Evolutionary conservation across 2,329 filamentous ascomycete genomes (phyloP).

Genomic region (Davidsoniella eucalypti): DNA sequence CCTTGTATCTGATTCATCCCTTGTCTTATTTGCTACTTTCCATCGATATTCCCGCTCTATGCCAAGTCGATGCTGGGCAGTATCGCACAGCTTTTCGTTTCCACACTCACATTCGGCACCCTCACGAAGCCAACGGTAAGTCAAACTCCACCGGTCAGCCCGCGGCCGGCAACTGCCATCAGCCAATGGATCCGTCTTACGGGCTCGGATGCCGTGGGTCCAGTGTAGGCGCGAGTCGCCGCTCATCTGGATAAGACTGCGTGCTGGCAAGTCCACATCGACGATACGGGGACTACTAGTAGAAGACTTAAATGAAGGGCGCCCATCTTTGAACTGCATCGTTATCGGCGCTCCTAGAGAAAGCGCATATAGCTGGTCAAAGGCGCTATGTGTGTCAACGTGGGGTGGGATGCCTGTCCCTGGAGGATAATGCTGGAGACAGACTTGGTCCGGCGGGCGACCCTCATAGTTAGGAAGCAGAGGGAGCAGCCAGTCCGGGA

Average conservation of each 20-base stretch:
- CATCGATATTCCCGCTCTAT: slow-evolving; percentile 34
- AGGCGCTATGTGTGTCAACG: slow-evolving; percentile 37
- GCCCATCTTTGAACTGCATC: slow-evolving; percentile 27
- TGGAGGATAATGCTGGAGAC: slow-evolving; percentile 42
- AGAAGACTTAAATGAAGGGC: slow-evolving; percentile 10
- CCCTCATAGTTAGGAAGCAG: slow-evolving; percentile 28
- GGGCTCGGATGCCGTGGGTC: slow-evolving; percentile 37
- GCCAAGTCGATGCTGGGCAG: slow-evolving; percentile 28
- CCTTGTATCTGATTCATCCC: background rate
- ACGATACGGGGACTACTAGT: background rate
- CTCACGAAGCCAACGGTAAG: slow-evolving; percentile 35
- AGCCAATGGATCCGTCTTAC: slow-evolving; percentile 31
- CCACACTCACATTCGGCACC: slow-evolving; percentile 33
- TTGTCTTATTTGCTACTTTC: slow-evolving; percentile 19
- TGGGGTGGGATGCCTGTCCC: slow-evolving; percentile 44
- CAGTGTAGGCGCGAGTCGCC: slow-evolving; percentile 35
- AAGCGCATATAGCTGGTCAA: slow-evolving; percentile 29
- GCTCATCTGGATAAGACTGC: slow-evolving; percentile 35
- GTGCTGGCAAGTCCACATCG: slow-evolving; percentile 30
- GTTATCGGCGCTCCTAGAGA: slow-evolving; percentile 26
- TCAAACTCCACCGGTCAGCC: slow-evolving; percentile 35
- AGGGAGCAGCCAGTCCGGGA: slow-evolving; percentile 33
- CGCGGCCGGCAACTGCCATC: slow-evolving; percentile 25
- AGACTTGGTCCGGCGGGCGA: slow-evolving; percentile 38
- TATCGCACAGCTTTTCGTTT: slow-evolving; percentile 32